Percentiles rank a stretch among this genome's conserved stretches.
phyloP scores from a whole-genome alignment of 305 asterid genomes.

The Fraxinus greggii region DNA sequence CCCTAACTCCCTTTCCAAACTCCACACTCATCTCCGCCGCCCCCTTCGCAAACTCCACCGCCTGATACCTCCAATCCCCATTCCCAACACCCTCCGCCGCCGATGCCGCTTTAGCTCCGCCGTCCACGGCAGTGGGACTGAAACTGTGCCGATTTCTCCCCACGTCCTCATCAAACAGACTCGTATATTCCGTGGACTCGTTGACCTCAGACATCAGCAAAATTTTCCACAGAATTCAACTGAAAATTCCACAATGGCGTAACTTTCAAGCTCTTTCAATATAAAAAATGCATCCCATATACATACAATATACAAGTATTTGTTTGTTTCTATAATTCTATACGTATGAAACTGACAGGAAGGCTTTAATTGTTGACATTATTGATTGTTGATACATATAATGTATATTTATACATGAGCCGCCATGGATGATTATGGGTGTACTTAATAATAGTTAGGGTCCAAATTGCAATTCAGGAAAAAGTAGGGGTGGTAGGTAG shows the following conservation, averaged over 20 bases:
- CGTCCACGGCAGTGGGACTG: constrained; percentile 20
- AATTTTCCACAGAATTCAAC: constrained; percentile 17
- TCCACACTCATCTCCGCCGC: constrained; percentile 90
- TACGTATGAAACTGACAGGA: constrained; percentile 27
- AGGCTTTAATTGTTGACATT: constrained; percentile 16
- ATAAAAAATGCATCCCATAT: neutral
- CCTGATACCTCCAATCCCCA: constrained; percentile 67
- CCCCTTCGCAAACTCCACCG: constrained; percentile 85
- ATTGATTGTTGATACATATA: constrained; percentile 24
- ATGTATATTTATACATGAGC: neutral
- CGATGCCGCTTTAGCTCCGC: constrained; percentile 20
- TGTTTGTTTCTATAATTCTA: constrained; percentile 9
- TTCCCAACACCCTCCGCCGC: constrained; percentile 18
- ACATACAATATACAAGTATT: neutral
- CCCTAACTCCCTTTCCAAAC: constrained; percentile 90
- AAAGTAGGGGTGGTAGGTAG: constrained; percentile 24
- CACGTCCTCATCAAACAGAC: constrained; percentile 29
- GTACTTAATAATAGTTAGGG: constrained; percentile 29
- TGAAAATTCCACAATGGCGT: constrained; percentile 30
- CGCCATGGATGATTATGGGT: constrained; percentile 36
- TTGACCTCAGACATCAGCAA: constrained; percentile 62
- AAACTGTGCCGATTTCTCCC: constrained; percentile 31
- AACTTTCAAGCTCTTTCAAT: constrained; percentile 27
- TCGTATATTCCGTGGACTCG: constrained; percentile 40
- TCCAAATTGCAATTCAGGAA: constrained; percentile 29